A percentile compares a stretch with the other conserved stretches of the same genome.
These are phyloP conservation scores for Cinnamomum chago DNA, from an alignment of 164 flowering plant species.

Conservation along the genomic window DNA sequence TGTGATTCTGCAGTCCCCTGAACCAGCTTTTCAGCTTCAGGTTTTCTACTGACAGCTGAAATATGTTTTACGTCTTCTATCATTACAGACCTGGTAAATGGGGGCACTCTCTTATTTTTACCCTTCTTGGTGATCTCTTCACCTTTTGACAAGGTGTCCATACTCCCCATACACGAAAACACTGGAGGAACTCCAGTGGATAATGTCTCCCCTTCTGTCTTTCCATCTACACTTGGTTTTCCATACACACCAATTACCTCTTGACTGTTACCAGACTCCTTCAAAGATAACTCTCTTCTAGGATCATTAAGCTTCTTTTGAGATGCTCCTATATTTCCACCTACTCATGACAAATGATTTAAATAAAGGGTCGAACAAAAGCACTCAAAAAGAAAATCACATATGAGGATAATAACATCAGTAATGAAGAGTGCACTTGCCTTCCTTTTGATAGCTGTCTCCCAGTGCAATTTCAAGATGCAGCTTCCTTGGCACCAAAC, in stretches of 20 bases:
- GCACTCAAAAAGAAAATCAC: neutral
- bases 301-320: slow-evolving; percentile 41
- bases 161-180: slow-evolving; percentile 39
- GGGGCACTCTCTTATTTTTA: slow-evolving; percentile 30
- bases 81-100: slow-evolving; percentile 24
- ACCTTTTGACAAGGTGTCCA: slow-evolving; percentile 33
- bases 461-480: slow-evolving; percentile 98
- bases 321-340: slow-evolving; percentile 46
- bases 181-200: slow-evolving; percentile 20
- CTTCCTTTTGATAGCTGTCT: slow-evolving; percentile 60
- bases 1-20: slow-evolving; percentile 42
- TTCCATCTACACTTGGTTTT: slow-evolving; percentile 31
- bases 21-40: slow-evolving; percentile 37
- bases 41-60: slow-evolving; percentile 26
- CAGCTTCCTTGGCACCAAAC: slow-evolving; percentile 76
- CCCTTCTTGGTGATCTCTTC: slow-evolving; percentile 26
- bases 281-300: slow-evolving; percentile 37
- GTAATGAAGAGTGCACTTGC: slow-evolving; percentile 23
- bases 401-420: neutral
- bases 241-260: slow-evolving; percentile 33
- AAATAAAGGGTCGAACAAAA: neutral
- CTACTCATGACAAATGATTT: slow-evolving; percentile 9
- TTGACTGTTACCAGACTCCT: slow-evolving; percentile 30
- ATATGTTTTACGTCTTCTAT: slow-evolving; percentile 43
- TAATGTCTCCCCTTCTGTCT: slow-evolving; percentile 26